phyloP scores from a whole-genome alignment of 225 moss, liverwort and hornwort species.

The Ulota crispa region DNA sequence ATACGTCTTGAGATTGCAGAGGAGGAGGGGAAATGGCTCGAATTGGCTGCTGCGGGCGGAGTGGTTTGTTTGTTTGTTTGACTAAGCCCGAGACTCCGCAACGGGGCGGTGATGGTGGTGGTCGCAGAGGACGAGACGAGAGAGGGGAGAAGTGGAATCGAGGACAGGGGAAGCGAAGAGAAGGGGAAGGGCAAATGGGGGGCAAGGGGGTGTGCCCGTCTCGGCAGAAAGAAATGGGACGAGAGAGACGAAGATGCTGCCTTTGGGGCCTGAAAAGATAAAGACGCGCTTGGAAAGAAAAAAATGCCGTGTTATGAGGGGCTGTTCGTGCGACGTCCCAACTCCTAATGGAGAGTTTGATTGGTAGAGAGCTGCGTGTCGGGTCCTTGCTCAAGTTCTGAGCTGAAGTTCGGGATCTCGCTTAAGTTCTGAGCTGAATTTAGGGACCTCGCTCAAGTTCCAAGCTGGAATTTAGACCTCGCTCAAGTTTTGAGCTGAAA shows the following conservation, averaged over 20 bases:
- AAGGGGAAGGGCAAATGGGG: conserved; percentile 12
- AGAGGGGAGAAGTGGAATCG: not conserved
- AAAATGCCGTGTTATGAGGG: not conserved
- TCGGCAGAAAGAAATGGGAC: conserved; percentile 7
- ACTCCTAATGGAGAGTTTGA: too few species aligned
- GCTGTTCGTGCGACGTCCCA: too few species aligned
- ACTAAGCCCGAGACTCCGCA: not conserved
- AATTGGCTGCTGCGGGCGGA: conserved; percentile 1
- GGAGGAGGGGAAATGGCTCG: not conserved
- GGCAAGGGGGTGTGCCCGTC: conserved; percentile 27
- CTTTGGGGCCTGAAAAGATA: not conserved
- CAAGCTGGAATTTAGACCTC: too few species aligned
- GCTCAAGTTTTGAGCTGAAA: too few species aligned
- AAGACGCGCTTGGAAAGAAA: not conserved
- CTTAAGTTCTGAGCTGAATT: too few species aligned
- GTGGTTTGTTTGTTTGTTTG: not conserved
- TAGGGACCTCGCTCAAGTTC: too few species aligned
- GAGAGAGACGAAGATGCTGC: conserved; percentile 8
- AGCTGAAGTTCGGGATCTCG: too few species aligned
- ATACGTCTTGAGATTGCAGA: not conserved
- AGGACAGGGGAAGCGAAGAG: not conserved
- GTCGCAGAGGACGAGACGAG: not conserved
- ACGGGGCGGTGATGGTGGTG: not conserved
- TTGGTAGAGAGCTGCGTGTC: too few species aligned
- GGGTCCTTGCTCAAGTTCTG: too few species aligned